phyloP scores from a whole-genome alignment of 1,139 yeast genomes.

The Kodamaea suecica region DNA sequence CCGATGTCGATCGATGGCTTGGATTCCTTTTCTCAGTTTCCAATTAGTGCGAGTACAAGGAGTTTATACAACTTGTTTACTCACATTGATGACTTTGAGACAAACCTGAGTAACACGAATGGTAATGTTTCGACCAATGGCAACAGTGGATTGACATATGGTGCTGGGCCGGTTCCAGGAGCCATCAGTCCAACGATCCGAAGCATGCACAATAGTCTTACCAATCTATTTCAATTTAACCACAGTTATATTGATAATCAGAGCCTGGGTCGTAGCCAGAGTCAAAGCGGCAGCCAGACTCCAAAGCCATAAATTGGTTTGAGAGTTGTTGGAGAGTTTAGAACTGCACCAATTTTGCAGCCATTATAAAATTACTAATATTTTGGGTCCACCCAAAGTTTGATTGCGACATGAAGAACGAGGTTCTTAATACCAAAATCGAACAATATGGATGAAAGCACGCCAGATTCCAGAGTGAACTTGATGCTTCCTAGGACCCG shows the following conservation, averaged over 20 bases:
- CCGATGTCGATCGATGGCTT: constrained; percentile 1
- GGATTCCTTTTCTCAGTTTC: constrained; percentile 1
- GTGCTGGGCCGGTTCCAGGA: no score
- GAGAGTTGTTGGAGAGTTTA: not conserved
- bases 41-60: constrained; percentile 12
- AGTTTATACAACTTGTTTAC: constrained; percentile 27
- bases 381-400: no score
- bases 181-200: not conserved
- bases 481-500: no score
- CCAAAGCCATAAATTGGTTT: not conserved
- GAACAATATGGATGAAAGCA: no score
- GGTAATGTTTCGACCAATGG: no score
- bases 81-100: constrained; percentile 24
- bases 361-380: no score
- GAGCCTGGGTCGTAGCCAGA: constrained; percentile 5
- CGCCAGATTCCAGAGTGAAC: no score
- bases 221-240: constrained; percentile 28
- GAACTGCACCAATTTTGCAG: no score
- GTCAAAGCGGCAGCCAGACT: not conserved
- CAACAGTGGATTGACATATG: no score
- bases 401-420: no score
- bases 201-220: constrained; percentile 18
- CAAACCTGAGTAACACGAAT: constrained; percentile 1
- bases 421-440: no score
- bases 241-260: constrained; percentile 4